Evolutionary conservation across 2,329 filamentous ascomycete genomes (phyloP).

Genomic region (Penicillium oxalicum): DNA sequence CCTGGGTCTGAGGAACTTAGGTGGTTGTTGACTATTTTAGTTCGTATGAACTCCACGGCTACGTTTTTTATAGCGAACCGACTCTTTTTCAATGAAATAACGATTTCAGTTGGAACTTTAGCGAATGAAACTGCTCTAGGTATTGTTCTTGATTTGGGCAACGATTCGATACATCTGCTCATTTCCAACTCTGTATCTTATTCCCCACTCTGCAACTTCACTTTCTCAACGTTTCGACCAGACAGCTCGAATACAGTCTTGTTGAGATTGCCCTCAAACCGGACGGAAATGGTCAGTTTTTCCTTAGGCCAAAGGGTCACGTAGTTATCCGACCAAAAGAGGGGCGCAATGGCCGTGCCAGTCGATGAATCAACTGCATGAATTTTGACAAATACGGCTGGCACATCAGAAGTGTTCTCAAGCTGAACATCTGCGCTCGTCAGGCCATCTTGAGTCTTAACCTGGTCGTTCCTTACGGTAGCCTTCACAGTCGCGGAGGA

Average conservation of each 20-base stretch:
- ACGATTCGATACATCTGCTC: too few species aligned
- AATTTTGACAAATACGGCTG: constrained; percentile 55
- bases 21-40: too few species aligned
- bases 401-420: constrained; percentile 48
- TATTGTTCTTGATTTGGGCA: too few species aligned
- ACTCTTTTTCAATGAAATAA: too few species aligned
- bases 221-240: constrained; percentile 20
- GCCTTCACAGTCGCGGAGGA: constrained; percentile 34
- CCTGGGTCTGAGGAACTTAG: too few species aligned
- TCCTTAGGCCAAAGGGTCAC: constrained; percentile 56
- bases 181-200: too few species aligned
- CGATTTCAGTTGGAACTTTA: too few species aligned
- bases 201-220: background rate
- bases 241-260: constrained; percentile 15
- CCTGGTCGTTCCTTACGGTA: constrained; percentile 7
- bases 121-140: too few species aligned
- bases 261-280: constrained; percentile 12
- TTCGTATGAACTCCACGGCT: too few species aligned
- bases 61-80: too few species aligned
- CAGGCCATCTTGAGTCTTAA: constrained; percentile 1
- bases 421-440: constrained; percentile 36
- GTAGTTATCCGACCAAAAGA: constrained; percentile 59
- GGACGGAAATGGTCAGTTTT: constrained; percentile 39
- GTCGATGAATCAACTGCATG: constrained; percentile 41
- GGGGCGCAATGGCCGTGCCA: constrained; percentile 45